phyloP scores from a whole-genome alignment of 179 eudicot genomes.

The Silene noctiflora region DNA sequence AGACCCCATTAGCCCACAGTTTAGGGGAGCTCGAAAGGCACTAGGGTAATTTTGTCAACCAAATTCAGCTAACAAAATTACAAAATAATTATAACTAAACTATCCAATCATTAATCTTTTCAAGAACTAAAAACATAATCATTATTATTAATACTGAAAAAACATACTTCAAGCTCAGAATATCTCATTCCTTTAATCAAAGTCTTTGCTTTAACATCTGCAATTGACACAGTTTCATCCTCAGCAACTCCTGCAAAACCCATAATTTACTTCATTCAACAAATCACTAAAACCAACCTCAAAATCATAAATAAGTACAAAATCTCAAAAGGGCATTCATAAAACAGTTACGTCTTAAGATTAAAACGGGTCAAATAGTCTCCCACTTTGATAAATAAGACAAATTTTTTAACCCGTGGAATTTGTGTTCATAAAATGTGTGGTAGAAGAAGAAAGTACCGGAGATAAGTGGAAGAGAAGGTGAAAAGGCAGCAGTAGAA shows the following conservation, averaged over 20 bases:
- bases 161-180: slow-evolving; percentile 50
- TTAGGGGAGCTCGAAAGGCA: too few species aligned
- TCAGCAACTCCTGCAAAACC: slow-evolving; percentile 26
- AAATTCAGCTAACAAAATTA: neutral
- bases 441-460: slow-evolving; percentile 11
- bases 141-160: neutral
- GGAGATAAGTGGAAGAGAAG: slow-evolving; percentile 3
- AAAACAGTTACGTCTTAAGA: too few species aligned
- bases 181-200: slow-evolving; percentile 56
- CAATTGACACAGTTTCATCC: slow-evolving; percentile 17
- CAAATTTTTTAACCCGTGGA: too few species aligned
- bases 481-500: slow-evolving; percentile 20
- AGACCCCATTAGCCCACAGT: too few species aligned
- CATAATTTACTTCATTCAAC: neutral
- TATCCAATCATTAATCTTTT: neutral
- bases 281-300: neutral
- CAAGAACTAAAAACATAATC: neutral
- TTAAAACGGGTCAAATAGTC: too few species aligned
- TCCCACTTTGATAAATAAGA: too few species aligned
- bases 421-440: too few species aligned
- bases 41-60: too few species aligned
- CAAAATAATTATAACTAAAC: neutral
- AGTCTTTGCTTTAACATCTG: slow-evolving; percentile 25
- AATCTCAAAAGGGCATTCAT: neutral
- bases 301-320: neutral